These are phyloP conservation scores for Backusella morwellensis DNA, from an alignment of 192 early-diverging fungal species.

Conservation along the genomic window DNA sequence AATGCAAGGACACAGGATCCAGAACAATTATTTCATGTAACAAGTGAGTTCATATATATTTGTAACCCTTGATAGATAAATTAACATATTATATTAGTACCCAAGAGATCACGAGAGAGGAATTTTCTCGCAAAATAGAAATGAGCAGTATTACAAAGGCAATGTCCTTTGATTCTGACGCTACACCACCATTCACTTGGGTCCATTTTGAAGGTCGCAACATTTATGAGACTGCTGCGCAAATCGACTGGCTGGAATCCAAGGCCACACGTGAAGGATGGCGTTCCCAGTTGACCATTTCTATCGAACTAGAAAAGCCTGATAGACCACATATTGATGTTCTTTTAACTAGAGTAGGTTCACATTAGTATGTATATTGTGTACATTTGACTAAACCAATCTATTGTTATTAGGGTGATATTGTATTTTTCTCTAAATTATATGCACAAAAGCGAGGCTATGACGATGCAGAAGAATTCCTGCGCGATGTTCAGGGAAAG, in stretches of 20 bases:
- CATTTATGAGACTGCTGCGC: constrained; percentile 42
- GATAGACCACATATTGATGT: constrained; percentile 56
- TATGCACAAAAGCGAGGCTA: constrained; percentile 62
- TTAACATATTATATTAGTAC: constrained; percentile 29
- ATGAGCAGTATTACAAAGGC: constrained; percentile 16
- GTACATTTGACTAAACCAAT: not conserved
- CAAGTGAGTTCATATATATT: constrained; percentile 18
- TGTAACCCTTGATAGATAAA: not conserved
- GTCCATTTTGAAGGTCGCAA: constrained; percentile 70
- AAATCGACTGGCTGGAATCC: constrained; percentile 54
- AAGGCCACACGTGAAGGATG: constrained; percentile 38
- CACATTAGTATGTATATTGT: not conserved
- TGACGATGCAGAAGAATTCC: constrained; percentile 35
- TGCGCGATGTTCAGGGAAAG: not conserved
- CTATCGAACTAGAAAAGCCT: constrained; percentile 70
- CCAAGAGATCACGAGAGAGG: constrained; percentile 56
- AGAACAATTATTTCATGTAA: constrained; percentile 67
- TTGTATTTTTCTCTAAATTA: constrained; percentile 62
- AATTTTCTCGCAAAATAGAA: constrained; percentile 52
- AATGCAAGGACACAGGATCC: constrained; percentile 44
- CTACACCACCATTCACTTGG: constrained; percentile 45
- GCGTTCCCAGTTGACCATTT: constrained; percentile 51
- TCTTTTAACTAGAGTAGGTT: constrained; percentile 41
- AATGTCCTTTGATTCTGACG: constrained; percentile 9
- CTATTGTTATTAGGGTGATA: constrained; percentile 41